phyloP scores from a whole-genome alignment of 2,329 filamentous ascomycete genomes.

The Ceratocystis cacaofunesta region DNA sequence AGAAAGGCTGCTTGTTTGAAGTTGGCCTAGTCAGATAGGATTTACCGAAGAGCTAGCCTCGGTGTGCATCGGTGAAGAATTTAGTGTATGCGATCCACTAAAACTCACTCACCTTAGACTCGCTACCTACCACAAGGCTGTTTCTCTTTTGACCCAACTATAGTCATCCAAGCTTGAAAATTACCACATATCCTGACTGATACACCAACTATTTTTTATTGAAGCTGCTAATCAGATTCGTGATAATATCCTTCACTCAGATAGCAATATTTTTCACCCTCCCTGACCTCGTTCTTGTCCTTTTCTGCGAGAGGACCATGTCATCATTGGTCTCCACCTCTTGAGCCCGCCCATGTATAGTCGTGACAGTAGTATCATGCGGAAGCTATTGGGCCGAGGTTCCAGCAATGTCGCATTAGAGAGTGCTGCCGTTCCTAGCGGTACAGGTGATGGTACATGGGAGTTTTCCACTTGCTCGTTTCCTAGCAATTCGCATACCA shows the following conservation, averaged over 20 bases:
- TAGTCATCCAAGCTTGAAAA: not conserved
- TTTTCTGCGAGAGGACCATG: not conserved
- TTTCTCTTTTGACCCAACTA: not conserved
- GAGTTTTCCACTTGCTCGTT: slow-evolving; percentile 4
- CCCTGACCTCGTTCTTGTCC: not conserved
- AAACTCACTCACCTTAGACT: not conserved
- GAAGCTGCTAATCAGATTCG: not conserved
- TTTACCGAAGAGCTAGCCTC: not conserved
- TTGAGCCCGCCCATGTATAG: slow-evolving; percentile 12
- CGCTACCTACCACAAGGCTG: not conserved
- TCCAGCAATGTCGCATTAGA: slow-evolving; percentile 33
- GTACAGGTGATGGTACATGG: slow-evolving; percentile 21
- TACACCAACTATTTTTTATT: not conserved
- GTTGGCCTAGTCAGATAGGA: not conserved
- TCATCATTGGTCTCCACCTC: not conserved
- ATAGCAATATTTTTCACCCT: not conserved
- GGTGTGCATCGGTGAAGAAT: slow-evolving; percentile 2
- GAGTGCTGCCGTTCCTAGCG: slow-evolving; percentile 25
- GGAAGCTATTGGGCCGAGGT: slow-evolving; percentile 43
- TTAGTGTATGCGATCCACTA: not conserved
- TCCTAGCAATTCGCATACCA: slow-evolving; percentile 29
- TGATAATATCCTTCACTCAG: not conserved
- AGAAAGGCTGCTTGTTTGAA: not conserved
- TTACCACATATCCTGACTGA: not conserved
- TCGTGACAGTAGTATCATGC: slow-evolving; percentile 38